Percentiles rank a stretch among this genome's conserved stretches.
Evolutionary conservation across 148 eudicot genomes (phyloP).

Genomic region (Hydrangea macrophylla): DNA sequence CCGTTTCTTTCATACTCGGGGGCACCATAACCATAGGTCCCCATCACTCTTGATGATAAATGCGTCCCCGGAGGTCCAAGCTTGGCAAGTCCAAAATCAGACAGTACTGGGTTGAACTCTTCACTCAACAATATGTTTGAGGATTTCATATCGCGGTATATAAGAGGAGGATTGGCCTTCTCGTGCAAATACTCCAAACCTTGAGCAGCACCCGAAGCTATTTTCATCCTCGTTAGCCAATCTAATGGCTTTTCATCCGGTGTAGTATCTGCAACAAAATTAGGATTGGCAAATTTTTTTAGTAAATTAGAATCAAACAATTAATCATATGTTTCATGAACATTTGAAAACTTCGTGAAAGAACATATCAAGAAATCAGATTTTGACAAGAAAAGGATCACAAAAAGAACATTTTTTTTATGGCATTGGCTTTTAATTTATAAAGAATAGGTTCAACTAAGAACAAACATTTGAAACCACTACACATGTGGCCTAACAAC

Average conservation of each 20-base stretch:
- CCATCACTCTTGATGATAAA: constrained; percentile 13
- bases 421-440: too few species aligned
- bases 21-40: constrained; percentile 27
- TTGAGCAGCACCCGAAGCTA: constrained; percentile 27
- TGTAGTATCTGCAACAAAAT: constrained; percentile 21
- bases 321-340: too few species aligned
- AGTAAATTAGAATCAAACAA: too few species aligned
- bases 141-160: constrained; percentile 26
- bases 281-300: too few species aligned
- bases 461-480: too few species aligned
- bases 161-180: constrained; percentile 24
- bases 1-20: constrained; percentile 27
- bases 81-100: constrained; percentile 30
- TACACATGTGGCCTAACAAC: too few species aligned
- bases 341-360: too few species aligned
- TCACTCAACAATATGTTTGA: constrained; percentile 24
- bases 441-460: too few species aligned
- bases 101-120: constrained; percentile 14
- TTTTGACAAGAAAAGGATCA: too few species aligned
- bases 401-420: too few species aligned
- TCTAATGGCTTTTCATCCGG: constrained; percentile 19
- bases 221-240: constrained; percentile 27
- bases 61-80: constrained; percentile 14
- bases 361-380: too few species aligned
- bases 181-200: constrained; percentile 32